Conservation (phyloP, 139 green algal genomes). For the Closterium sp. region DNA sequence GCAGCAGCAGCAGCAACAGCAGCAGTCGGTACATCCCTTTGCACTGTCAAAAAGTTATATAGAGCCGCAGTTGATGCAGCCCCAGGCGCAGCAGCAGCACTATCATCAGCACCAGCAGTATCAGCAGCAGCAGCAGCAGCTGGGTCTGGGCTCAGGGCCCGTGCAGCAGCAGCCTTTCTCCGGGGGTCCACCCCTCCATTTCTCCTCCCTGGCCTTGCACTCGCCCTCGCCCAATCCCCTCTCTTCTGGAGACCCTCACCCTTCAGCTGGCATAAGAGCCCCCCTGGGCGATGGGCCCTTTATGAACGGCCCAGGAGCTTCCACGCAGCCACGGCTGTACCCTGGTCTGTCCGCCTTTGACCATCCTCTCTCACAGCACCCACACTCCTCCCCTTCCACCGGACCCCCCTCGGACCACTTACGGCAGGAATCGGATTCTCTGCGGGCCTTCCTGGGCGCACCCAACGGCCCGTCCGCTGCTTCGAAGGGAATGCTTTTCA, state of each 20-base stretch:
- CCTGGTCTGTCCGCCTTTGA: neutral
- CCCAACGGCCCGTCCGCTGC: neutral
- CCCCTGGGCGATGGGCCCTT: neutral
- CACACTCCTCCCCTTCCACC: neutral
- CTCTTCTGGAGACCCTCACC: neutral
- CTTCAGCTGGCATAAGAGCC: neutral
- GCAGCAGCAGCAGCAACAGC: neutral
- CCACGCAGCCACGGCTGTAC: neutral
- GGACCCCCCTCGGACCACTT: neutral
- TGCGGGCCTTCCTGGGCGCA: neutral
- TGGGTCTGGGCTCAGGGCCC: neutral
- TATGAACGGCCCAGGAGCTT: neutral
- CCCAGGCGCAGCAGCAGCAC: neutral
- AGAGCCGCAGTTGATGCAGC: neutral
- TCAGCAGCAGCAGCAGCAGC: neutral
- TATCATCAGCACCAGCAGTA: neutral
- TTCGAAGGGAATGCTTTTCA: neutral
- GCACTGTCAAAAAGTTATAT: neutral
- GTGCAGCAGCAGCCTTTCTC: neutral
- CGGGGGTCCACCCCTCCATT: neutral
- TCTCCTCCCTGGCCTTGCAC: neutral
- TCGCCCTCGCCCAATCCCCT: neutral
- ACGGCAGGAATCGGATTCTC: neutral
- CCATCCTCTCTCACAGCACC: neutral
- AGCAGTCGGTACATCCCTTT: neutral